Conservation (phyloP, 176 grass and related monocot species). For the Ensete ventricosum region DNA sequence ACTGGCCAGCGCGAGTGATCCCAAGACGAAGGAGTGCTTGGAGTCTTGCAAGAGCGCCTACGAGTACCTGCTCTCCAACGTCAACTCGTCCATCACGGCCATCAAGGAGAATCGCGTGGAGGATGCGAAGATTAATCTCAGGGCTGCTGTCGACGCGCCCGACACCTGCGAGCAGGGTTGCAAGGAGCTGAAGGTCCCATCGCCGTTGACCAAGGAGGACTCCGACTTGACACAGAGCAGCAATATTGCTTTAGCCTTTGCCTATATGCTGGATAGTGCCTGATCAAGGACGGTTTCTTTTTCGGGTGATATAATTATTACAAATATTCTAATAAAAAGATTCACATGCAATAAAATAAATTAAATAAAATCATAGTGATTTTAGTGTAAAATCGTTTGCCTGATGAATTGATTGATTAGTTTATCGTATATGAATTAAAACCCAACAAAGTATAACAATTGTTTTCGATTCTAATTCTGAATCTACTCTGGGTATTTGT, state of each 20-base stretch:
- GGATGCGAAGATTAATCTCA: neutral
- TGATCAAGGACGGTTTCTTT: too few relatives aligned
- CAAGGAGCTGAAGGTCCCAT: neutral
- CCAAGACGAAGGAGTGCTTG: neutral
- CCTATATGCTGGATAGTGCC: neutral
- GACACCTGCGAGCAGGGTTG: neutral
- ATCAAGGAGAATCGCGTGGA: neutral
- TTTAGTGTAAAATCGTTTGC: too few relatives aligned
- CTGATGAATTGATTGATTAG: too few relatives aligned
- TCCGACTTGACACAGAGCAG: neutral
- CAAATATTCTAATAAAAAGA: too few relatives aligned
- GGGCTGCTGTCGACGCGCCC: neutral
- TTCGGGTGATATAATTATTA: too few relatives aligned
- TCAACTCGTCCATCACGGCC: neutral
- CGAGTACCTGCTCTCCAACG: neutral
- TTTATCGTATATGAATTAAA: too few relatives aligned
- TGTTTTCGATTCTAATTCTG: too few relatives aligned
- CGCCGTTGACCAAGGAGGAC: neutral
- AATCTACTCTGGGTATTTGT: too few relatives aligned
- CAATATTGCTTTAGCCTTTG: neutral
- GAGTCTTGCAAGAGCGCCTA: neutral
- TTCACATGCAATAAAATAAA: too few relatives aligned
- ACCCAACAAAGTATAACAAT: too few relatives aligned
- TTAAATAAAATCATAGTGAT: too few relatives aligned
- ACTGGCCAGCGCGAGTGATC: neutral